These are phyloP conservation scores for Neonectria magnoliae DNA, from an alignment of 2,329 filamentous ascomycete genomes.

Conservation along the genomic window DNA sequence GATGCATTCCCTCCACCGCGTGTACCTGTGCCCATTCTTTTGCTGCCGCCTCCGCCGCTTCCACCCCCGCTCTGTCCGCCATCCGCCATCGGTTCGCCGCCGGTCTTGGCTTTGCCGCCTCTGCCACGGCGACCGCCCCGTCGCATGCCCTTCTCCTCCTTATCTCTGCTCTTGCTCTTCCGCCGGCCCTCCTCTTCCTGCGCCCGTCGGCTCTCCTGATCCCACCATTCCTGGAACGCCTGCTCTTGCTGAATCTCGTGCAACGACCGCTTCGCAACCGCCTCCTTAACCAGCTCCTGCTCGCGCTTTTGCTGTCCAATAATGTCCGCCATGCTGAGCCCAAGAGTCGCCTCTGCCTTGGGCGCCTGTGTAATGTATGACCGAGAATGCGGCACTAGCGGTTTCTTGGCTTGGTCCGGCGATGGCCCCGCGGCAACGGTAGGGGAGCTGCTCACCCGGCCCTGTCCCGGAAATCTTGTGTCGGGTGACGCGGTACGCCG, in stretches of 20 bases:
- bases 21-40: constrained; percentile 18
- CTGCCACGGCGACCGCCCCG: constrained; percentile 45
- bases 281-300: constrained; percentile 83
- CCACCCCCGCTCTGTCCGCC: constrained; percentile 30
- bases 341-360: constrained; percentile 70
- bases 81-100: constrained; percentile 31
- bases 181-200: constrained; percentile 68
- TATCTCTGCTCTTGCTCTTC: constrained; percentile 50
- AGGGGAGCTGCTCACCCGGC: constrained; percentile 51
- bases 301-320: constrained; percentile 87
- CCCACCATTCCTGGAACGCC: constrained; percentile 97
- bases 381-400: constrained; percentile 68
- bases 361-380: constrained; percentile 67
- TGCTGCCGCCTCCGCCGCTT: constrained; percentile 25
- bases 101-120: constrained; percentile 43
- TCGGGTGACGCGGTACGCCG: constrained; percentile 68
- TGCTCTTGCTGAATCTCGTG: constrained; percentile 98
- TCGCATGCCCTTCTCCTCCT: constrained; percentile 52
- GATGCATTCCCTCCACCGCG: constrained; percentile 29
- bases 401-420: constrained; percentile 48
- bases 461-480: constrained; percentile 70
- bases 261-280: constrained; percentile 85
- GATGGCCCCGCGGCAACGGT: constrained; percentile 40
- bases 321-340: constrained; percentile 86
- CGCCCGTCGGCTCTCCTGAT: constrained; percentile 79